Evolutionary conservation across 371 early-diverging fungal species (phyloP), one percentile per base, ranked within the genome.

Genomic region (Umbelopsis sp.): DNA sequence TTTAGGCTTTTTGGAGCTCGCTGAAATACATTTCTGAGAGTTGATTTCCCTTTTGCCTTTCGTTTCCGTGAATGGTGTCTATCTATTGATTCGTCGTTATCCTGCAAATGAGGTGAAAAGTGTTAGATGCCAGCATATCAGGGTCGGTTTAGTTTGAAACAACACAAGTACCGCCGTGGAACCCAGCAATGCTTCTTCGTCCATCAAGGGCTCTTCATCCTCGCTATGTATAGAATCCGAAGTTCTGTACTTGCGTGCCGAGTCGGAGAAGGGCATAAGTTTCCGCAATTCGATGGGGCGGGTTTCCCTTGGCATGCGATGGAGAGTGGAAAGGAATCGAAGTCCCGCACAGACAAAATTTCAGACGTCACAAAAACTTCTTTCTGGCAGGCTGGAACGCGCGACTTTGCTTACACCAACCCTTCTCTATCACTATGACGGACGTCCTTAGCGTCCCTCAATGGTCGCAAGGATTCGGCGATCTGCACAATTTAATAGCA

Each of bases 121-220:
- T 10, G 46, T 10, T 50, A 14, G 29, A 35, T 62, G n/a, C 8
- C 65, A 50, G 46, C 53, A 71, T 65, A 11, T 16, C 4, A 69
- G 12, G 22, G 9, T 44, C 22, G 62, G 18, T 29, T 29, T 32
- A 66, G 3, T 16, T 11, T n/a, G 9, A 57, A 20, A 41, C n/a
- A 25, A 16, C 32, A 65, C 41, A 24, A 24, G 44, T 24, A 44
- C 52, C 38, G 18, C 50, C 16, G 46, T 16, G 25, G 51, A 48
- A 18, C 64, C 70, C 72, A 82, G 78, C 46, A 74, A 80, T 37
- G 75, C 65, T 67, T 83, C 83, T 63, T 80, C 78, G 67, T 83
- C 81, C 24, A 69, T 44, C 48, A 83, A 69, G 4, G 80, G 83
- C 64, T 79, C 80, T 63, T 83, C 83, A 73, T 83, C 83, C 63